A percentile compares a stretch with the other conserved stretches of the same genome.
These are phyloP conservation scores for Vicia faba DNA, from an alignment of 306 rosid genomes.

Conservation along the genomic window DNA sequence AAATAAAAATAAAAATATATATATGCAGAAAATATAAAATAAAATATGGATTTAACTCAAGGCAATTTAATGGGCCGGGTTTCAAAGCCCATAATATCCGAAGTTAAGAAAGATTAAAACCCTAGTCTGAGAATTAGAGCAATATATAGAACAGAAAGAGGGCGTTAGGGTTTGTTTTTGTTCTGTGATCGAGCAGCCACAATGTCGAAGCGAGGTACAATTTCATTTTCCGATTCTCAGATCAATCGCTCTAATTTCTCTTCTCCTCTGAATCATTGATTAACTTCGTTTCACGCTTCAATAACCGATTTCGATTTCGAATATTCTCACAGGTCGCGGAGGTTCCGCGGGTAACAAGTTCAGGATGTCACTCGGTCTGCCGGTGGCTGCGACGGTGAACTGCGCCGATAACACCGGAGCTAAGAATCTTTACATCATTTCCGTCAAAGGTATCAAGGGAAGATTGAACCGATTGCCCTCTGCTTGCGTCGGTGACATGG, in stretches of 20 bases:
- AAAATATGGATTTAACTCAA: neutral
- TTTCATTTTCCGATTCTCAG: neutral
- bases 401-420: conserved; percentile 94
- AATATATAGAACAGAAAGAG: conserved; percentile 18
- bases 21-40: too few relatives aligned
- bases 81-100: neutral
- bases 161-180: conserved; percentile 1
- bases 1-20: too few relatives aligned
- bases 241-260: neutral
- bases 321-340: conserved; percentile 61
- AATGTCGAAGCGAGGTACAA: conserved; percentile 66
- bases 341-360: conserved; percentile 93
- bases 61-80: conserved; percentile 7
- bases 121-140: neutral
- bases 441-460: conserved; percentile 92
- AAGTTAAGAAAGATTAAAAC: neutral
- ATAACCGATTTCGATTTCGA: too few relatives aligned
- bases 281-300: neutral
- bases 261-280: neutral
- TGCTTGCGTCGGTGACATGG: conserved; percentile 94
- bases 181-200: conserved; percentile 14
- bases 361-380: conserved; percentile 90
- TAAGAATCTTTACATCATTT: conserved; percentile 86
- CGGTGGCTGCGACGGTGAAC: conserved; percentile 95
- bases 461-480: conserved; percentile 82